A percentile compares a stretch with the other conserved stretches of the same genome.
Evolutionary conservation across 257 asterid species (phyloP).

Genomic region (Prunella vulgaris): DNA sequence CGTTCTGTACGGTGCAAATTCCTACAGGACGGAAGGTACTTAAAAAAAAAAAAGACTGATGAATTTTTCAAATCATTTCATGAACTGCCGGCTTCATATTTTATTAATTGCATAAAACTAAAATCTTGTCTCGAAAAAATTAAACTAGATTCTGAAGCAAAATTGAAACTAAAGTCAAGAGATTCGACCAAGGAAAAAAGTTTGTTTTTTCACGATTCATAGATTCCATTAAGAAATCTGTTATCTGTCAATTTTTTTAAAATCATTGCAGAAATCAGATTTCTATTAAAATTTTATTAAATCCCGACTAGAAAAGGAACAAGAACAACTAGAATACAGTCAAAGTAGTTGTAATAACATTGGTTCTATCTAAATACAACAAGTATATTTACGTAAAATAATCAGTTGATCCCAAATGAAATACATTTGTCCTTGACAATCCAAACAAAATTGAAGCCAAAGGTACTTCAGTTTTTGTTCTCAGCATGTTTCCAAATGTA

Average conservation of each 20-base stretch:
- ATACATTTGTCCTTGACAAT: background rate
- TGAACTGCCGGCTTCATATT: no score
- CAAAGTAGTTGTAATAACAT: background rate
- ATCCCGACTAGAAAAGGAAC: background rate
- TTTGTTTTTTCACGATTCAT: background rate
- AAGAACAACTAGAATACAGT: background rate
- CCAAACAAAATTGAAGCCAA: background rate
- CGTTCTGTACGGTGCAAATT: no score
- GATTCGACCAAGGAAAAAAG: background rate
- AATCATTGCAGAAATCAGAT: background rate
- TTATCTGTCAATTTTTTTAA: background rate
- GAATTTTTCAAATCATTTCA: no score
- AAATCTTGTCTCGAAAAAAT: no score
- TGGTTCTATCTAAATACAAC: background rate
- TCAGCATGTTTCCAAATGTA: no score
- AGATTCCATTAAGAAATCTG: background rate
- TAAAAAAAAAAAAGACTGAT: no score
- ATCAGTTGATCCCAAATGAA: background rate
- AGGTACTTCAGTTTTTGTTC: no score
- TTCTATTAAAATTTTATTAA: background rate
- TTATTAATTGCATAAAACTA: no score
- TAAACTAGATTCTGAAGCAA: background rate
- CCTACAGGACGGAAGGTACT: no score
- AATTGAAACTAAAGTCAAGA: background rate
- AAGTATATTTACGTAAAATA: background rate